phyloP scores from a whole-genome alignment of 1,284 basidiomycete species.

The Puccinia novopanici region DNA sequence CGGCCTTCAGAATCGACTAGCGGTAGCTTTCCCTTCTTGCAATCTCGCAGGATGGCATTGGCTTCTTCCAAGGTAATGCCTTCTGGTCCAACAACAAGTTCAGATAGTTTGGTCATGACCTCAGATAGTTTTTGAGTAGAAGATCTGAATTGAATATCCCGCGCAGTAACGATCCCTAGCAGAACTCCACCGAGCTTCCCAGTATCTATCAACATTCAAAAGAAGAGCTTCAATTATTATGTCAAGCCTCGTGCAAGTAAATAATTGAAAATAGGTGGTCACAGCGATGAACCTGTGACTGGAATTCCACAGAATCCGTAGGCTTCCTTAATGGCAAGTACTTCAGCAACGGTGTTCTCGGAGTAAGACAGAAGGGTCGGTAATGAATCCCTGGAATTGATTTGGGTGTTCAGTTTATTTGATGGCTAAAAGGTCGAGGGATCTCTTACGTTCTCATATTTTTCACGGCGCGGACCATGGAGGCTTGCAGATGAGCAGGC shows the following conservation, averaged over 20 bases:
- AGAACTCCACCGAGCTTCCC: constrained; percentile 86
- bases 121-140: constrained; percentile 70
- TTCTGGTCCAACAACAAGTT: constrained; percentile 75
- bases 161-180: constrained; percentile 92
- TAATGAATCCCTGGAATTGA: constrained; percentile 85
- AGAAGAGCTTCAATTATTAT: background rate
- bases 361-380: constrained; percentile 83
- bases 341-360: constrained; percentile 77
- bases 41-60: constrained; percentile 90
- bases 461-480: constrained; percentile 97
- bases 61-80: constrained; percentile 89
- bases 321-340: constrained; percentile 86
- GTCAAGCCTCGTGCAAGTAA: background rate
- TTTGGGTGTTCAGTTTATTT: background rate
- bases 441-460: constrained; percentile 60
- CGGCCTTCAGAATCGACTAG: constrained; percentile 76
- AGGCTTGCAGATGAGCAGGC: constrained; percentile 79
- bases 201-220: constrained; percentile 68
- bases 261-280: background rate
- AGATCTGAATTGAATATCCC: constrained; percentile 91
- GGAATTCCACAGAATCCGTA: constrained; percentile 97
- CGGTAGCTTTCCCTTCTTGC: constrained; percentile 96
- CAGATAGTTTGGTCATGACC: constrained; percentile 78
- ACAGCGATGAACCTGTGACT: constrained; percentile 75
- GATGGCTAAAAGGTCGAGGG: background rate